phyloP scores from a whole-genome alignment of 495 filamentous ascomycete species.

The Viridothelium virens region DNA sequence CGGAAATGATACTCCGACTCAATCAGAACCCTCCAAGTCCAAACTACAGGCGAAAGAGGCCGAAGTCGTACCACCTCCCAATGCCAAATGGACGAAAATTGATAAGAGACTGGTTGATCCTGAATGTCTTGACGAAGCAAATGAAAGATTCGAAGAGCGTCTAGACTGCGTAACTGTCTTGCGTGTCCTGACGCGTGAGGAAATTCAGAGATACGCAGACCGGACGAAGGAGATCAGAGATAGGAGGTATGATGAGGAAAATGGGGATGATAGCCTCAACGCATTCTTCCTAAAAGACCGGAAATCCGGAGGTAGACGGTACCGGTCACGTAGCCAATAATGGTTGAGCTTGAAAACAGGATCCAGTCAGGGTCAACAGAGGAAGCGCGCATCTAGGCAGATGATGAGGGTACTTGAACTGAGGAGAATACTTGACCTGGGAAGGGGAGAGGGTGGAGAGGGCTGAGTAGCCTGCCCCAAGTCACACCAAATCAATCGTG shows the following conservation, averaged over 20 bases:
- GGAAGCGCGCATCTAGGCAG: too few relatives aligned
- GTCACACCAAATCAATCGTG: too few relatives aligned
- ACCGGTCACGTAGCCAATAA: too few relatives aligned
- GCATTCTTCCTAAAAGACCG: too few relatives aligned
- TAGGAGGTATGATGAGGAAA: conserved; percentile 29
- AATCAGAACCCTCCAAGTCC: not conserved
- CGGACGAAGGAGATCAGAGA: conserved; percentile 68
- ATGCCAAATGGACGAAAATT: conserved; percentile 80
- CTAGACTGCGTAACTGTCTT: conserved; percentile 75
- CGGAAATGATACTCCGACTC: not conserved
- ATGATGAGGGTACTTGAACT: too few relatives aligned
- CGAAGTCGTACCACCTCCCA: conserved; percentile 55
- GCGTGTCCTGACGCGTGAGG: conserved; percentile 66
- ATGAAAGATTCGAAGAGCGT: conserved; percentile 70
- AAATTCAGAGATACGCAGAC: conserved; percentile 66
- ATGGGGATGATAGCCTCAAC: not conserved
- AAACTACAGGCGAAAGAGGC: conserved; percentile 44
- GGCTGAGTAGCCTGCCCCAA: too few relatives aligned
- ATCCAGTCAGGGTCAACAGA: too few relatives aligned
- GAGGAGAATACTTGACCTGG: too few relatives aligned
- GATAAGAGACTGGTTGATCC: conserved; percentile 71
- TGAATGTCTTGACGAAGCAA: conserved; percentile 59
- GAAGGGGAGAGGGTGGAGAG: too few relatives aligned
- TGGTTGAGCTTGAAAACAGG: too few relatives aligned
- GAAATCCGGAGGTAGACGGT: too few relatives aligned